These are phyloP conservation scores for Aspergillus arachidicola DNA, from an alignment of 2,329 filamentous ascomycete genomes.

Conservation along the genomic window DNA sequence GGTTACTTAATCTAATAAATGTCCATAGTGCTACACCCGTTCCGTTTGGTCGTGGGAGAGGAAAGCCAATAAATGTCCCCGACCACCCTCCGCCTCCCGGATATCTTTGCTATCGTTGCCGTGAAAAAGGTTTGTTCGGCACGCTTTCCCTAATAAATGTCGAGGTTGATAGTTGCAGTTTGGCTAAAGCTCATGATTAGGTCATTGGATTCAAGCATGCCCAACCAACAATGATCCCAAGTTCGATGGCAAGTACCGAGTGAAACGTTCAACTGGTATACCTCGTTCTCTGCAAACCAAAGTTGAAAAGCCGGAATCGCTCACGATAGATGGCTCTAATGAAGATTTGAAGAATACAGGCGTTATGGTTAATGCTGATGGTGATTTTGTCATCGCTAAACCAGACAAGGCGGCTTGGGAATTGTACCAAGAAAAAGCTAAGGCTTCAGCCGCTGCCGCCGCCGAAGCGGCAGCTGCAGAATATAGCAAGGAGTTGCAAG, in stretches of 20 bases:
- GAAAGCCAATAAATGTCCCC: slow-evolving; percentile 67
- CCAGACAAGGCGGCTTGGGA: slow-evolving; percentile 97
- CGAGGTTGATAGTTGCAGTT: neutral
- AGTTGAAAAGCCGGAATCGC: slow-evolving; percentile 82
- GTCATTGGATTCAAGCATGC: slow-evolving; percentile 98
- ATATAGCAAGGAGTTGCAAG: slow-evolving; percentile 83
- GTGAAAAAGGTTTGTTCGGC: slow-evolving; percentile 70
- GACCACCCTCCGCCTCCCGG: slow-evolving; percentile 91
- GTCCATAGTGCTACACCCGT: slow-evolving; percentile 47
- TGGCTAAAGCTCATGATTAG: slow-evolving; percentile 40
- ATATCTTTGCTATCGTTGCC: slow-evolving; percentile 95
- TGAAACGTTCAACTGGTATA: slow-evolving; percentile 96
- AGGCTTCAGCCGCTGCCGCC: slow-evolving; percentile 79
- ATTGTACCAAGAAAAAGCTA: slow-evolving; percentile 91
- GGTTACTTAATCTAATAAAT: slow-evolving; percentile 32
- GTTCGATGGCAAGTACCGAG: slow-evolving; percentile 88
- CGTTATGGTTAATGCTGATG: slow-evolving; percentile 96
- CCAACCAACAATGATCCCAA: slow-evolving; percentile 98
- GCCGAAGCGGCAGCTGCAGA: slow-evolving; percentile 76
- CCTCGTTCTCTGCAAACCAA: slow-evolving; percentile 94
- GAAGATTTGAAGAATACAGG: slow-evolving; percentile 83
- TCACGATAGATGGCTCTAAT: slow-evolving; percentile 72
- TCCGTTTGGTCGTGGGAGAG: slow-evolving; percentile 42
- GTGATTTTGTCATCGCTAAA: slow-evolving; percentile 95
- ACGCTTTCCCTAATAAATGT: neutral